A percentile compares a stretch with the other conserved stretches of the same genome.
phyloP scores from a whole-genome alignment of 768 basidiomycete genomes.

The Kwoniella pini region DNA sequence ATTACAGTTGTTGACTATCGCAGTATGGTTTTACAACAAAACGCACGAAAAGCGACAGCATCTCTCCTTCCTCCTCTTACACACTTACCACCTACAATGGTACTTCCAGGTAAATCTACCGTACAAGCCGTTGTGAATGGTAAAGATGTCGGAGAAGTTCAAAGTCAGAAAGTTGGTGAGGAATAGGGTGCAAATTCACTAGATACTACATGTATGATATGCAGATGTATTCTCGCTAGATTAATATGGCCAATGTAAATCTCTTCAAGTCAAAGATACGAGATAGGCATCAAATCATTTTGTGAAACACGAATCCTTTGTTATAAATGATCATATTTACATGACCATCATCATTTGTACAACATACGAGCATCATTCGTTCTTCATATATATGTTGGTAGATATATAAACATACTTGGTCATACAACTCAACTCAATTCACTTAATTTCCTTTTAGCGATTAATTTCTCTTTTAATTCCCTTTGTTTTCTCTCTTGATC shows the following conservation, averaged over 20 bases:
- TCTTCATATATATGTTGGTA: too few species aligned
- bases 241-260: too few species aligned
- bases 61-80: conserved; percentile 73
- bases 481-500: conserved; percentile 36
- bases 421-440: not conserved
- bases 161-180: conserved; percentile 44
- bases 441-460: conserved; percentile 26
- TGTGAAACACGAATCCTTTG: too few species aligned
- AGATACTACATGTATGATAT: too few species aligned
- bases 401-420: too few species aligned
- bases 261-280: too few species aligned
- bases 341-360: too few species aligned
- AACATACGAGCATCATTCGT: too few species aligned
- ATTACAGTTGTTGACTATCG: not conserved
- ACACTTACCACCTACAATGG: conserved; percentile 91
- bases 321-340: too few species aligned
- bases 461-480: conserved; percentile 42
- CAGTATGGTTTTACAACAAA: conserved; percentile 79
- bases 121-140: conserved; percentile 22
- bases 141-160: conserved; percentile 23
- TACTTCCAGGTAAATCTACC: conserved; percentile 60
- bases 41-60: conserved; percentile 72
- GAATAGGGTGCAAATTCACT: conserved; percentile 31
- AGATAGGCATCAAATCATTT: too few species aligned
- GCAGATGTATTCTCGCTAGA: too few species aligned